Base-by-base conservation (phyloP, 2,329 filamentous ascomycete genomes). In the Alternaria rosae region DNA sequence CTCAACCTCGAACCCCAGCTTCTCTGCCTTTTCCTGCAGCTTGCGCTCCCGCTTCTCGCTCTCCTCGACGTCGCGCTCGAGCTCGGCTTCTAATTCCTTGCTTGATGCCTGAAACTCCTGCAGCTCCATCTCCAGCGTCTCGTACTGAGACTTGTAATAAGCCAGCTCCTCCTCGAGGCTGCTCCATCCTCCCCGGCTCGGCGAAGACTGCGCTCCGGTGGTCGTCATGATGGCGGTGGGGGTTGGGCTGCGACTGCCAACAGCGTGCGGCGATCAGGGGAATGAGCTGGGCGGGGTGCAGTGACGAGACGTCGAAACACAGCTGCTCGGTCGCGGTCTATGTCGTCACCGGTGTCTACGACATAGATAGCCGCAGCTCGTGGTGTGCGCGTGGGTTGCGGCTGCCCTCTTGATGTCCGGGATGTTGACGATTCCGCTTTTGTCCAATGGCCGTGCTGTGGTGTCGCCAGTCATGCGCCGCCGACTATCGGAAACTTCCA, bases 71-170 rank as follows among this genome's bases (percentile, higher is more conserved):
- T 99, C 95, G 83, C 94, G 96, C 81, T 99, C 95, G 55, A 99
- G 85, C 81, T 98, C 95, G 50, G 91, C 88, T 80, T 99, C 95
- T 28, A 99, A 86, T 79, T 98, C 95, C 78, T 93, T 92, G 80
- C 94, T 97, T 57, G 93, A 97, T 60, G 92, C 87, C 76, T 97
- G 92, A 79, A 99, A 99, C 75, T 99, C 95, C 65, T 92, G 88
- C 64, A 99, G 88, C 80, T 99, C 95, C 55, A 89, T 85, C 81
- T 97, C 95, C 38, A 99, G 87, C 77, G 93, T 89, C 81, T 96
- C 93, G 82, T 98, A 98, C 79, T 98, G 94, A 56, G 89, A 82
- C 84, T 99, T 99, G 87, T 98, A 99, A 87, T 95, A 97, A 61
- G 90, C 87, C 54, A 99, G 85, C 64, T 94, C 91, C 76, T 95